Base-by-base conservation (phyloP, 2,329 filamentous ascomycete species). In the Pseudopyrenochaeta lycopersici region DNA sequence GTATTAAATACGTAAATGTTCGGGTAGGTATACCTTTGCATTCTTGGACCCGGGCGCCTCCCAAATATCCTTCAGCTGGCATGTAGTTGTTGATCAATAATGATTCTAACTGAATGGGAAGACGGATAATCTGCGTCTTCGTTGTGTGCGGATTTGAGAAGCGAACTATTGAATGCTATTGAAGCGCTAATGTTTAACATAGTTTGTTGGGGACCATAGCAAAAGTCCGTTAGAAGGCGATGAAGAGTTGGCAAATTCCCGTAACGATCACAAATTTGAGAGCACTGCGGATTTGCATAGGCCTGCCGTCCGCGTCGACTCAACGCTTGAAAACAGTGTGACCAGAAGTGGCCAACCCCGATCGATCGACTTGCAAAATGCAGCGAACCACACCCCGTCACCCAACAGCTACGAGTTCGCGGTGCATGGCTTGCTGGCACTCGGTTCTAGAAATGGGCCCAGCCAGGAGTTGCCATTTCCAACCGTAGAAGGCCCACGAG, bases 371-470 rank as follows among this genome's bases (percentile, higher is more conserved):
- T 21, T 42, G 2, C 53, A 32, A 29, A 33, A 6, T 20, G 10
- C 21, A 7, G 17, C 42, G 9, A 41, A 30, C n/a, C 44, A 41
- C 10, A 62, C 47, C 9, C 42, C 57, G 10, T 61, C 62, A 3
- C 51, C 53, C 6, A 56, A 64, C 15, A 58, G 48, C 29, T 64
- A 69, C 32, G 58, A 66, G 17, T 67, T 58, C 17, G 64, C 64
- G 10, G 23, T 67, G 21, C 60, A 62, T 45, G 63, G 67, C 10
- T 36, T 66, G 20, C 47, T 67, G 27, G 61, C 59, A 11, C 49
- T 69, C 17, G 62, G 60, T 7, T 52, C 45, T 36, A 38, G 33
- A 20, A 46, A 44, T 20, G 33, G 12, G 36, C 11, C 20, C 2
- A 18, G 6, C 11, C 30, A 29, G 1, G 46, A n/a, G 3, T 11